Percentiles rank a stretch among this genome's conserved stretches.
phyloP scores from a whole-genome alignment of 2,329 filamentous ascomycete species.

The Cordyceps tenuipes region DNA sequence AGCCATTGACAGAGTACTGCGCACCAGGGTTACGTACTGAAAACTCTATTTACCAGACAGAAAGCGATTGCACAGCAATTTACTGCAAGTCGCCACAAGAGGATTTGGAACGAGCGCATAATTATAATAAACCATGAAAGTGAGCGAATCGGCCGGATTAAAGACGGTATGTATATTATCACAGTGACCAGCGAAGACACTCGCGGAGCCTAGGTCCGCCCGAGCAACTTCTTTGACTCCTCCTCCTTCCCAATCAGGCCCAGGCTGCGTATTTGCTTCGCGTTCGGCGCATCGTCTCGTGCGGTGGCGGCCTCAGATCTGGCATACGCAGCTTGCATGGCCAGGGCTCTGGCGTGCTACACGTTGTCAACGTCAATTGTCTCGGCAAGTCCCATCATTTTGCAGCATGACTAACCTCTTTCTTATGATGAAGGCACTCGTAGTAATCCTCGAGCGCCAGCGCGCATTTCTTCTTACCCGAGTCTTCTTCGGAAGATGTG shows the following conservation, averaged over 20 bases:
- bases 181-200: neutral
- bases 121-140: neutral
- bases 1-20: too few species aligned
- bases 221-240: constrained; percentile 57
- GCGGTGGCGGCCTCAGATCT: constrained; percentile 67
- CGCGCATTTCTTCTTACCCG: constrained; percentile 80
- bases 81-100: too few species aligned
- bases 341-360: constrained; percentile 68
- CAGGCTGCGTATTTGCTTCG: constrained; percentile 79
- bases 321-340: constrained; percentile 77
- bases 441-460: constrained; percentile 92
- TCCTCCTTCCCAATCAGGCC: constrained; percentile 79
- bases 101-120: neutral
- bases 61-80: too few species aligned
- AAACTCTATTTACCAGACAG: too few species aligned
- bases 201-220: constrained; percentile 18
- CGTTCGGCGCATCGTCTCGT: constrained; percentile 72
- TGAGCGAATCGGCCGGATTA: too few species aligned
- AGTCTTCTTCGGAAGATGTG: constrained; percentile 66
- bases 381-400: too few species aligned
- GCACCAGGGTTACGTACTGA: too few species aligned
- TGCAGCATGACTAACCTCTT: constrained; percentile 64
- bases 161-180: neutral
- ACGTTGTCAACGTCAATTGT: constrained; percentile 8
- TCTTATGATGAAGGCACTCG: constrained; percentile 97